Evolutionary conservation across 371 early-diverging fungal genomes (phyloP).

Genomic region (Paraphysoderma sedebokerense): DNA sequence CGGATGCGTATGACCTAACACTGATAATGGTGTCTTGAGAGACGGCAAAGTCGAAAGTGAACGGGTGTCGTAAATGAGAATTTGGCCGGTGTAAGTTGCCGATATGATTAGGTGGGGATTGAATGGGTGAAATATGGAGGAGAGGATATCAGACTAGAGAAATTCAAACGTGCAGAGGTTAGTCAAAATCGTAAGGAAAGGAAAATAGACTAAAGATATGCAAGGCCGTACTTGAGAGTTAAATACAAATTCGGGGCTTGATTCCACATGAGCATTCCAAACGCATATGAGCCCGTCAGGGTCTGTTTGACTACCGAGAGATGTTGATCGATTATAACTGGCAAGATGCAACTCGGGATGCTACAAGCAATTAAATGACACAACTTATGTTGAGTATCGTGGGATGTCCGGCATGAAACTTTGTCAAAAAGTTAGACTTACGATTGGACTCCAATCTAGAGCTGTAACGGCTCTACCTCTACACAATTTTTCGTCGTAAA

Average conservation of each 20-base stretch:
- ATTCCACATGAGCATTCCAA: constrained; percentile 77
- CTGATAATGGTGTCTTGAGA: constrained; percentile 71
- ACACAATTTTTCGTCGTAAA: constrained; percentile 65
- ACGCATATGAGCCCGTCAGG: constrained; percentile 83
- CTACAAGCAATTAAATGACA: constrained; percentile 10
- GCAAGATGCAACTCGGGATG: constrained; percentile 73
- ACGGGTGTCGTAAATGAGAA: constrained; percentile 90
- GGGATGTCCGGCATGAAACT: background rate
- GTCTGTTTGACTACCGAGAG: constrained; percentile 64
- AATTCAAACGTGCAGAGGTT: background rate
- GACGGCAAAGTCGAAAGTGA: constrained; percentile 57
- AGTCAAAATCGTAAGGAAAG: background rate
- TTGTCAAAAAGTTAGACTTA: no score
- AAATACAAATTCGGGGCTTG: constrained; percentile 87
- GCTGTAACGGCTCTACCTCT: constrained; percentile 77
- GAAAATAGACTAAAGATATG: background rate
- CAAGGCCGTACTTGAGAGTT: constrained; percentile 44
- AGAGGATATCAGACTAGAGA: constrained; percentile 65
- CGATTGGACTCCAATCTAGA: constrained; percentile 79
- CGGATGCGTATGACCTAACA: constrained; percentile 90
- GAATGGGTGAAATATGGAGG: constrained; percentile 74
- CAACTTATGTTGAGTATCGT: background rate
- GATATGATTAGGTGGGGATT: constrained; percentile 81
- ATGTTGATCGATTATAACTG: constrained; percentile 80
- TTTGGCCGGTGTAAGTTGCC: constrained; percentile 92